Base-by-base conservation (phyloP, 1,284 basidiomycete species). In the Neolentinus lepideus region DNA sequence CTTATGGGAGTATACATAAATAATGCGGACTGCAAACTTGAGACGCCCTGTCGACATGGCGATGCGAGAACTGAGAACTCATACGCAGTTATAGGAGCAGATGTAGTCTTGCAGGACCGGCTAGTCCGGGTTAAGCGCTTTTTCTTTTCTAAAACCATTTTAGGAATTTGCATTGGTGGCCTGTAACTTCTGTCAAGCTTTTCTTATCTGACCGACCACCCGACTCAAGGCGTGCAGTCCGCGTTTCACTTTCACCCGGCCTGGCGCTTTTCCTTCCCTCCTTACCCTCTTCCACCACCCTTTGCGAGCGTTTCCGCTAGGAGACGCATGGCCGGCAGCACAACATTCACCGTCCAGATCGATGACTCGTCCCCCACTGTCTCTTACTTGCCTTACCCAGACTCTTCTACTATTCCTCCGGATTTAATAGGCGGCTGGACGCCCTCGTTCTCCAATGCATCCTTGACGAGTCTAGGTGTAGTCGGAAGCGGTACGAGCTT, bases 331-430 rank as follows among this genome's bases (percentile, higher is more conserved):
- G 75, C 75, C 59, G 68, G 59, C 61, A 51, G 61, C 57, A 55
- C 54, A 61, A 64, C 66, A 57, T 73, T 80, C 62, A 71, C 75
- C 61, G 71, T 88, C 69, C 66, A 70, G 56, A 72, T 90, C 64
- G 79, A 85, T 67, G 81, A 89, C 66, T 80, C 80, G 53, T 88
- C 86, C 31, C 88, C 88, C 12, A 66, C 74, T 50, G 71, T 90
- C 61, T 63, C 64, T 38, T 90, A 88, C 70, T 73, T 69, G 56
- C 88, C 87, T 21, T 78, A 81, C 57, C 62, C 71, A 51, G 80
- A 83, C 65, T 80, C 78, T 16, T 69, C 78, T 56, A 70, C 75
- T 31, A 67, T 71, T 14, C 22, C 22, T 26, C 71, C 78, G 1
- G 72, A 80, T 61, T 61, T 80, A 53, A 62, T 68, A n/a, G 73